phyloP scores from a whole-genome alignment of 1,284 basidiomycete species.

The Fistulina hepatica region DNA sequence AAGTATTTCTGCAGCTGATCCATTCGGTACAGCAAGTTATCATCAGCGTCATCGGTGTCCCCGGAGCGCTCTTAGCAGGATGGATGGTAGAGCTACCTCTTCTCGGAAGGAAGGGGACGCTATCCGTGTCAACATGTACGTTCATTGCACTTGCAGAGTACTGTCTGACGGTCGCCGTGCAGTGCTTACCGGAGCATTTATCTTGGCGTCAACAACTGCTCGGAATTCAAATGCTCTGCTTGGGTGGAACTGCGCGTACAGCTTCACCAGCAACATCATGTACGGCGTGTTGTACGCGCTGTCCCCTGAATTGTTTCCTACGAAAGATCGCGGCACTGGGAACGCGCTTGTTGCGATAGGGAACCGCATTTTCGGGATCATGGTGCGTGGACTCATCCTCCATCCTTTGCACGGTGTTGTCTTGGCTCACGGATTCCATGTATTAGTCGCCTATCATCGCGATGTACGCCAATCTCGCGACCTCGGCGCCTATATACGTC shows the following conservation, averaged over 20 bases:
- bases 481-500: slow-evolving; percentile 67
- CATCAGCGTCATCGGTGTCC: slow-evolving; percentile 55
- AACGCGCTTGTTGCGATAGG: slow-evolving; percentile 54
- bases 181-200: slow-evolving; percentile 58
- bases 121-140: slow-evolving; percentile 24
- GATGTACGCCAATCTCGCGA: slow-evolving; percentile 53
- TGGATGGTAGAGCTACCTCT: slow-evolving; percentile 48
- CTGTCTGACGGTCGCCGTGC: slow-evolving; percentile 5
- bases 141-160: slow-evolving; percentile 11
- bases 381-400: slow-evolving; percentile 29
- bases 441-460: slow-evolving; percentile 62
- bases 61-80: slow-evolving; percentile 52
- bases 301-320: slow-evolving; percentile 60
- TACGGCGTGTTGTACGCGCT: slow-evolving; percentile 63
- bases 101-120: slow-evolving; percentile 51
- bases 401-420: too few species aligned
- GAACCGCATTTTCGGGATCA: slow-evolving; percentile 53
- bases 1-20: neutral
- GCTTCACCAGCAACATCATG: slow-evolving; percentile 56
- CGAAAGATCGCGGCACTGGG: slow-evolving; percentile 62
- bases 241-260: slow-evolving; percentile 66
- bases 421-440: too few species aligned
- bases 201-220: slow-evolving; percentile 59
- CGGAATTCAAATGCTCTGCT: slow-evolving; percentile 50
- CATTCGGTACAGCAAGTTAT: slow-evolving; percentile 41